These are phyloP conservation scores for Leccinum subtestaceum DNA, from an alignment of 768 basidiomycete species.

Conservation along the genomic window DNA sequence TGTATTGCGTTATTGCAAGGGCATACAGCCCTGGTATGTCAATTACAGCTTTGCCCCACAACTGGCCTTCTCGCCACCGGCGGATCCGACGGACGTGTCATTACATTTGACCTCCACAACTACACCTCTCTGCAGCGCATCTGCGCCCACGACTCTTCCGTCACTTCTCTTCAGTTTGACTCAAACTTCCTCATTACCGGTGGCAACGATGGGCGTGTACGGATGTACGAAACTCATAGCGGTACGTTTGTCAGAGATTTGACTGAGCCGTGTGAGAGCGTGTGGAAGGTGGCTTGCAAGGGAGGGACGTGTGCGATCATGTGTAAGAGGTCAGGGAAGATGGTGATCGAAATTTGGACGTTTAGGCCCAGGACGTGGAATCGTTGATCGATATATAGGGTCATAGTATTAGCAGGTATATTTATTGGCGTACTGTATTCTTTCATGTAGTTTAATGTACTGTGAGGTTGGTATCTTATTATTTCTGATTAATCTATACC, in stretches of 20 bases:
- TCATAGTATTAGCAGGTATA: constrained; percentile 1
- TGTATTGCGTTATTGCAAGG: constrained; percentile 86
- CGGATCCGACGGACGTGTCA: constrained; percentile 84
- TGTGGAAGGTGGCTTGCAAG: constrained; percentile 84
- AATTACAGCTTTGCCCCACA: constrained; percentile 72
- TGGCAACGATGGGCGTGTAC: constrained; percentile 82
- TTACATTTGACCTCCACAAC: constrained; percentile 57
- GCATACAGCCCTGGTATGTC: constrained; percentile 90
- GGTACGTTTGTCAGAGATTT: constrained; percentile 73
- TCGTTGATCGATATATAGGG: constrained; percentile 12
- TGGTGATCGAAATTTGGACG: constrained; percentile 86
- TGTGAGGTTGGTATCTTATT: background rate
- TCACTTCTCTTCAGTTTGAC: constrained; percentile 88
- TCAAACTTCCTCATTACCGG: constrained; percentile 76
- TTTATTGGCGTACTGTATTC: constrained; percentile 9
- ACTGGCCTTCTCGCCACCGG: constrained; percentile 67
- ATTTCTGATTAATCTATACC: background rate
- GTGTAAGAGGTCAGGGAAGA: constrained; percentile 77
- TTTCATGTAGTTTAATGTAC: constrained; percentile 6
- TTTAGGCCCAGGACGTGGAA: constrained; percentile 44
- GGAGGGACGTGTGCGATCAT: constrained; percentile 74
- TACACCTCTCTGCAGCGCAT: constrained; percentile 58
- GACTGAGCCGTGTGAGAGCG: constrained; percentile 71
- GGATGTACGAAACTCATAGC: constrained; percentile 64
- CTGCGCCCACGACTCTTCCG: constrained; percentile 83